phyloP scores from a whole-genome alignment of 2,329 filamentous ascomycete genomes.

The Aspergillus caelatus region DNA sequence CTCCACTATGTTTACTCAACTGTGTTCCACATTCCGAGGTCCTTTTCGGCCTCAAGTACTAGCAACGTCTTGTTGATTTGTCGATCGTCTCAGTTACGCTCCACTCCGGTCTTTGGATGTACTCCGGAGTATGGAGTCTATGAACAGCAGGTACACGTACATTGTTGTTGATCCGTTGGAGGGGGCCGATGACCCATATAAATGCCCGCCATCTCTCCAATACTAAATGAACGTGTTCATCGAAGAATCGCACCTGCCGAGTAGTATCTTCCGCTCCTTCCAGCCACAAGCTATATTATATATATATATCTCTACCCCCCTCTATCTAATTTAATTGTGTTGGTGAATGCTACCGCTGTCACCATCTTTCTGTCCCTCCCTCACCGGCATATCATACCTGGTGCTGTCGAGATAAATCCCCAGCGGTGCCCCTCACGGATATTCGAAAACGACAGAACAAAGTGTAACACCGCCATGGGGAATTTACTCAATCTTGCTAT shows the following conservation, averaged over 20 bases:
- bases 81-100: not conserved
- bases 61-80: not conserved
- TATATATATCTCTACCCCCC: too few species aligned
- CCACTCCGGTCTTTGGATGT: not conserved
- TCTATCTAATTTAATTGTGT: not conserved
- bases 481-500: conserved; percentile 23
- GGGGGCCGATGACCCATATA: not conserved
- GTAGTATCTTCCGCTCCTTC: not conserved
- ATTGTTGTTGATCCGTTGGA: not conserved
- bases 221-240: not conserved
- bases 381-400: not conserved
- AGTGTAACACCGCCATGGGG: conserved; percentile 21
- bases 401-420: not conserved
- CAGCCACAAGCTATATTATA: too few species aligned
- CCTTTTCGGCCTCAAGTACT: not conserved
- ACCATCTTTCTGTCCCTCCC: not conserved
- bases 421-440: not conserved
- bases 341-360: not conserved
- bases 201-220: not conserved
- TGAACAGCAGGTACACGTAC: not conserved
- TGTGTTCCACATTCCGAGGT: not conserved
- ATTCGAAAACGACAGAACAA: not conserved
- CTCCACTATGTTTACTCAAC: not conserved
- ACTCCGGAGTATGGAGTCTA: too few species aligned
- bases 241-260: not conserved